phyloP scores from a whole-genome alignment of 2,329 filamentous ascomycete genomes.

The Pseudonectria foliicola region DNA sequence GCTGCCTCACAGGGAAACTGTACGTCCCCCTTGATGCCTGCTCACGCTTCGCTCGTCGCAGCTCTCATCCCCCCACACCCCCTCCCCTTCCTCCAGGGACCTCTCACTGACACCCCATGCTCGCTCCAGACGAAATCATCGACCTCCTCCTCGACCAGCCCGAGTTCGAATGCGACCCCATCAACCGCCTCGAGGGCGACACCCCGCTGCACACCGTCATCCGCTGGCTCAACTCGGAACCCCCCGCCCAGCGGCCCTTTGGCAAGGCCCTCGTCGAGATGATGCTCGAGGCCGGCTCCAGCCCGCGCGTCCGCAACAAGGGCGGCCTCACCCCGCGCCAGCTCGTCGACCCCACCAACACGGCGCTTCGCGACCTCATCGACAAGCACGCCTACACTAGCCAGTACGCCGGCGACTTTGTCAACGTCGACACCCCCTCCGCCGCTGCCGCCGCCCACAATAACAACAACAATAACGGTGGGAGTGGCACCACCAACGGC shows the following conservation, averaged over 20 bases:
- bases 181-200: slow-evolving; percentile 64
- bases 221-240: slow-evolving; percentile 65
- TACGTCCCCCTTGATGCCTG: slow-evolving; percentile 47
- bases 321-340: slow-evolving; percentile 64
- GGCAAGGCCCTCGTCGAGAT: slow-evolving; percentile 65
- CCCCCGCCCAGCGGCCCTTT: slow-evolving; percentile 54
- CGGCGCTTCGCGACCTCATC: slow-evolving; percentile 53
- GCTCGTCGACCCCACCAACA: slow-evolving; percentile 66
- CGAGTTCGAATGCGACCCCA: slow-evolving; percentile 76
- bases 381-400: slow-evolving; percentile 62
- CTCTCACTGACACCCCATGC: slow-evolving; percentile 6
- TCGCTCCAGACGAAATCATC: slow-evolving; percentile 63
- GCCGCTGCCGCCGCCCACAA: slow-evolving; percentile 4
- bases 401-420: slow-evolving; percentile 53
- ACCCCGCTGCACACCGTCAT: slow-evolving; percentile 75
- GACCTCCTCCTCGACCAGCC: slow-evolving; percentile 78
- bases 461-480: slow-evolving; percentile 5
- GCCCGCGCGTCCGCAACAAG: slow-evolving; percentile 57
- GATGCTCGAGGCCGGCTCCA: slow-evolving; percentile 71
- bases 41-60: too few species aligned
- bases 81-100: background rate
- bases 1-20: slow-evolving; percentile 81
- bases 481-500: slow-evolving; percentile 13
- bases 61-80: too few species aligned
- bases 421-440: slow-evolving; percentile 28